These are phyloP conservation scores for Suhomyces prunicola DNA, from an alignment of 805 yeast genomes.

Conservation along the genomic window DNA sequence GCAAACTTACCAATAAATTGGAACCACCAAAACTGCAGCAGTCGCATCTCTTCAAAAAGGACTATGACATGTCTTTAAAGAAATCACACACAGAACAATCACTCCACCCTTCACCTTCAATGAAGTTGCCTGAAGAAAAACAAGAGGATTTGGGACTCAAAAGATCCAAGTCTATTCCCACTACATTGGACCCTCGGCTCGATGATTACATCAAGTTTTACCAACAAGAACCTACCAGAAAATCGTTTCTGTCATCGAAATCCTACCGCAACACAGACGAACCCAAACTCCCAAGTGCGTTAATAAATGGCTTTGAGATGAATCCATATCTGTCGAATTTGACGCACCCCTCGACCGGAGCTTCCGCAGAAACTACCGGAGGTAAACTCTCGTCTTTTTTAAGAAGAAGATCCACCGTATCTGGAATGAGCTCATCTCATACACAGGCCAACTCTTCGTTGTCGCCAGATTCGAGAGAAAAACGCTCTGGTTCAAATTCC, in stretches of 20 bases:
- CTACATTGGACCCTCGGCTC: conserved; percentile 28
- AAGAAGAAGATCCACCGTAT: conserved; percentile 20
- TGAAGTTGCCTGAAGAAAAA: neutral
- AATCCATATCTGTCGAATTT: neutral
- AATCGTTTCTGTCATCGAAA: conserved; percentile 9
- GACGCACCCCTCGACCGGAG: conserved; percentile 3
- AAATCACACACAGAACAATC: neutral
- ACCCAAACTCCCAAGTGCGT: conserved; percentile 15
- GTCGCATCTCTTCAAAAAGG: conserved; percentile 14
- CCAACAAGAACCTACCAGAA: conserved; percentile 20
- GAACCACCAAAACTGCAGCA: conserved; percentile 3
- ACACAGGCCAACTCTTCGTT: neutral
- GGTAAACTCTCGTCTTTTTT: conserved; percentile 28
- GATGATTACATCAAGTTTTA: conserved; percentile 37
- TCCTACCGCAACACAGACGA: conserved; percentile 9
- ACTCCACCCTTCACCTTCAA: neutral
- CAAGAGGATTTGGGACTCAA: neutral
- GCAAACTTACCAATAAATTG: conserved; percentile 14
- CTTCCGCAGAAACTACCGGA: neutral
- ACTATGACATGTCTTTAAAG: conserved; percentile 13
- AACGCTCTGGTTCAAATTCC: neutral
- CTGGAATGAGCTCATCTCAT: neutral
- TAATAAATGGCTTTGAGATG: conserved; percentile 15
- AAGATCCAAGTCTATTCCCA: conserved; percentile 10
- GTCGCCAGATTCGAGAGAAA: neutral